phyloP scores from a whole-genome alignment of 1,139 yeast species.

The Hemisphaericaspora xylanilytica region DNA sequence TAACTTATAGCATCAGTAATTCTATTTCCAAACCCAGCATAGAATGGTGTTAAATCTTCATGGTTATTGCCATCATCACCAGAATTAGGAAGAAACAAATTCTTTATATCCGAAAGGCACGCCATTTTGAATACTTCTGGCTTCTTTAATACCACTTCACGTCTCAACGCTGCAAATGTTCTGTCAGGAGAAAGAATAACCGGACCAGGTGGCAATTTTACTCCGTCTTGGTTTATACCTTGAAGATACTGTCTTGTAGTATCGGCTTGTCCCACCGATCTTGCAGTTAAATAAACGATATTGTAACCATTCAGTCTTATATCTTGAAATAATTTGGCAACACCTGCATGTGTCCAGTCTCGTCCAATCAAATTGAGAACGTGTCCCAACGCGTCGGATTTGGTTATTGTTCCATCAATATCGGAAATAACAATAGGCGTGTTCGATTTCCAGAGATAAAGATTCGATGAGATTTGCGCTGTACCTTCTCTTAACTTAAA shows the following conservation, averaged over 20 bases:
- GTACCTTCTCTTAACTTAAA: constrained; percentile 83
- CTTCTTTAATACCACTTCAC: constrained; percentile 90
- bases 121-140: constrained; percentile 99
- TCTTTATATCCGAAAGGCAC: constrained; percentile 81
- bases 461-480: constrained; percentile 69
- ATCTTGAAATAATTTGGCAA: constrained; percentile 85
- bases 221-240: constrained; percentile 70
- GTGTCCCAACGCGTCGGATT: constrained; percentile 97
- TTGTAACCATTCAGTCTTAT: constrained; percentile 87
- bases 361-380: constrained; percentile 89
- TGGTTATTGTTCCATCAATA: constrained; percentile 97
- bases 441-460: constrained; percentile 80
- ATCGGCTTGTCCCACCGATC: constrained; percentile 96
- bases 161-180: constrained; percentile 88
- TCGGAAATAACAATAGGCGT: constrained; percentile 95
- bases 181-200: constrained; percentile 95
- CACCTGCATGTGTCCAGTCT: constrained; percentile 99
- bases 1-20: constrained; percentile 97
- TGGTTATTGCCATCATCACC: constrained; percentile 20
- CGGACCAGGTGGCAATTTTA: constrained; percentile 82
- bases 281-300: constrained; percentile 87
- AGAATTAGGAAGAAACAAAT: constrained; percentile 50
- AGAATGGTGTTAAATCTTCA: constrained; percentile 68
- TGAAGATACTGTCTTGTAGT: constrained; percentile 80
- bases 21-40: constrained; percentile 96